These are phyloP conservation scores for Saturnispora sekii DNA, from an alignment of 805 yeast genomes.

Conservation along the genomic window DNA sequence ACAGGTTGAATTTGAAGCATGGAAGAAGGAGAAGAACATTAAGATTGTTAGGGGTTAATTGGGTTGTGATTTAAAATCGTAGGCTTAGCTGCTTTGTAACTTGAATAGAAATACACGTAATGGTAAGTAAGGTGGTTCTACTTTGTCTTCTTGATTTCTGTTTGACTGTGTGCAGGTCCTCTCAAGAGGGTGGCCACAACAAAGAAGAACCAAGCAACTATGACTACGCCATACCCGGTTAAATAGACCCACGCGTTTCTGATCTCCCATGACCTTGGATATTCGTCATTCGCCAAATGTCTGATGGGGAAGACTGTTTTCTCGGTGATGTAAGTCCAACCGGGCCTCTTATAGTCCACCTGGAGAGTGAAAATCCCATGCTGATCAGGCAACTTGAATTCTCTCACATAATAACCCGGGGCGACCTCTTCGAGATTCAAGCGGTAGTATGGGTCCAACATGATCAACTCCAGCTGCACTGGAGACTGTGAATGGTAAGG, in stretches of 20 bases:
- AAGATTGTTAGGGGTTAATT: slow-evolving; percentile 31
- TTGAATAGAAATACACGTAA: no score
- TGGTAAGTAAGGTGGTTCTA: background rate
- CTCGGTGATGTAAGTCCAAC: slow-evolving; percentile 58
- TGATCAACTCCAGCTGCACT: slow-evolving; percentile 72
- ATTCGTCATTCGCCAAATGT: slow-evolving; percentile 94
- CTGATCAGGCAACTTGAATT: slow-evolving; percentile 81
- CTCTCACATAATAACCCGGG: slow-evolving; percentile 38
- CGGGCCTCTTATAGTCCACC: slow-evolving; percentile 69
- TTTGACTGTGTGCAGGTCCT: slow-evolving; percentile 14
- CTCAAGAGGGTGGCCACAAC: slow-evolving; percentile 50
- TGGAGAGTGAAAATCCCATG: slow-evolving; percentile 92
- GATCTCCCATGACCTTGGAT: slow-evolving; percentile 85
- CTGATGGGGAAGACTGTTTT: slow-evolving; percentile 71
- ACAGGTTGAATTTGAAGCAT: slow-evolving; percentile 34
- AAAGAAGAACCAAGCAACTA: slow-evolving; percentile 68
- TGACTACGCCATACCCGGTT: slow-evolving; percentile 59
- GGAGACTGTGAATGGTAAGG: slow-evolving; percentile 42
- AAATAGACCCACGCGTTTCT: slow-evolving; percentile 90
- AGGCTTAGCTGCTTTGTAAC: no score
- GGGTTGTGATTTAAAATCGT: no score
- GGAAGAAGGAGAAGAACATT: slow-evolving; percentile 43
- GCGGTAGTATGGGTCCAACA: slow-evolving; percentile 95
- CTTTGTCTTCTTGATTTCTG: slow-evolving; percentile 17
- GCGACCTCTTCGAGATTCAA: slow-evolving; percentile 44